These are phyloP conservation scores for Casuarina equisetifolia DNA, from an alignment of 306 rosid species.

Conservation along the genomic window DNA sequence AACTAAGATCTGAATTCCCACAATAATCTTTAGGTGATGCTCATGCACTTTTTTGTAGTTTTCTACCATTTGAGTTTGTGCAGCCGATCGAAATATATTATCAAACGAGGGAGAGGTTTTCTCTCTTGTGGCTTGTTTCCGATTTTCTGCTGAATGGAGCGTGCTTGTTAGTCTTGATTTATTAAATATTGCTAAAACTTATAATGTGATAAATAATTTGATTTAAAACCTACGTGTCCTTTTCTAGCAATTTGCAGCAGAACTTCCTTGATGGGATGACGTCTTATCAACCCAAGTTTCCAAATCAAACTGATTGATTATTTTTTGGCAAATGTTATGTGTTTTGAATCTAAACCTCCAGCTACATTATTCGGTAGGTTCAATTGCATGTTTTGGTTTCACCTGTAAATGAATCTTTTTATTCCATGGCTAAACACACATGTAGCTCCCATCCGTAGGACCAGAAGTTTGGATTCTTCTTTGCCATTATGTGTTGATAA, in stretches of 20 bases:
- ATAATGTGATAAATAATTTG: not conserved
- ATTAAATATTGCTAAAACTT: not conserved
- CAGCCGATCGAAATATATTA: not conserved
- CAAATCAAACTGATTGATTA: not conserved
- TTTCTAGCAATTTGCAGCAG: not conserved
- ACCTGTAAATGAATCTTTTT: not conserved
- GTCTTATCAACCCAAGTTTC: not conserved
- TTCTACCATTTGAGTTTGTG: not conserved
- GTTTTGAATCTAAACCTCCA: not conserved
- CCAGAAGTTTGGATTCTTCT: constrained; percentile 18
- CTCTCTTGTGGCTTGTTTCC: not conserved
- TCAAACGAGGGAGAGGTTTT: not conserved
- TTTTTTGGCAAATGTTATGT: not conserved
- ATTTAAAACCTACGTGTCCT: not conserved
- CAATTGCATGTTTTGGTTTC: not conserved
- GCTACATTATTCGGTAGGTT: not conserved
- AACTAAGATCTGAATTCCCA: not conserved
- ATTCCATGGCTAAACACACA: not conserved
- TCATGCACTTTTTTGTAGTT: not conserved
- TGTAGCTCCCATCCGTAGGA: not conserved
- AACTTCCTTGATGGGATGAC: not conserved
- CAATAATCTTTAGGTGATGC: not conserved
- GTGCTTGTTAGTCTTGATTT: not conserved
- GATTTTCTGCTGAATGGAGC: not conserved
- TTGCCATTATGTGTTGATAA: constrained; percentile 6